Base-by-base conservation (phyloP, 352 stramenopile species). In the Pythium utonaiense region DNA sequence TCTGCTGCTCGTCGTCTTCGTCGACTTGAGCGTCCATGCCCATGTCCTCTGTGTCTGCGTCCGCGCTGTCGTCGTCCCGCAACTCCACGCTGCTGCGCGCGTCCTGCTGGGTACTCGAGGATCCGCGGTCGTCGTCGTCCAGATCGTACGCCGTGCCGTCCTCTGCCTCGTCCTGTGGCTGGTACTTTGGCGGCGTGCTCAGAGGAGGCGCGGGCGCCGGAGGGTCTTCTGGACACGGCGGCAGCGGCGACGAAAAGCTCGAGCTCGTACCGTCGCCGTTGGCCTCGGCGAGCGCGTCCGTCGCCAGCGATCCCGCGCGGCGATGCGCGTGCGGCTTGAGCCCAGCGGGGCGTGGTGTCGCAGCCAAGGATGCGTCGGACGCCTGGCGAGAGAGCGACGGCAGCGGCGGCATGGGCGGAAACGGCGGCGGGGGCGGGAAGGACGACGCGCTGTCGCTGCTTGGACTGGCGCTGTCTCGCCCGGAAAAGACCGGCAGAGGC, bases 231-330 rank as follows among this genome's bases (percentile, higher is more conserved):
- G 82, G 82, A 60, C 80, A 92, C 4, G 82, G 82, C 21, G 82
- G 82, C 48, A 92, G 61, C 12, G 82, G 82, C 13, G 82, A 92
- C 21, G 80, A 92, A 53, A 90, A 92, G 44, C 73, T 81, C 44
- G 80, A 86, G 64, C 74, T 85, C 27, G 41, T 61, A 19, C 63
- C 56, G 40, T 70, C 56, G 28, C 45, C 22, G 17, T 53, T 47
- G 17, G n/a, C 40, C 5, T 47, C 40, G n/a, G n/a, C 40, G 6
- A 27, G 8, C 21, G 17, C 16, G 19, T 47, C 53, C 28, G 42
- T 33, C 54, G 54, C 17, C 25, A 42, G 31, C 42, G 45, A 42
- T 17, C 38, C 56, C 2, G 9, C 53, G 27, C 62, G 48, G 10
- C 38, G 41, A 9, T 48, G 41, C 40, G 40, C 10, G n/a, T 47